Base-by-base conservation (phyloP, 2,329 filamentous ascomycete species). In the Trichoderma aggressivum region DNA sequence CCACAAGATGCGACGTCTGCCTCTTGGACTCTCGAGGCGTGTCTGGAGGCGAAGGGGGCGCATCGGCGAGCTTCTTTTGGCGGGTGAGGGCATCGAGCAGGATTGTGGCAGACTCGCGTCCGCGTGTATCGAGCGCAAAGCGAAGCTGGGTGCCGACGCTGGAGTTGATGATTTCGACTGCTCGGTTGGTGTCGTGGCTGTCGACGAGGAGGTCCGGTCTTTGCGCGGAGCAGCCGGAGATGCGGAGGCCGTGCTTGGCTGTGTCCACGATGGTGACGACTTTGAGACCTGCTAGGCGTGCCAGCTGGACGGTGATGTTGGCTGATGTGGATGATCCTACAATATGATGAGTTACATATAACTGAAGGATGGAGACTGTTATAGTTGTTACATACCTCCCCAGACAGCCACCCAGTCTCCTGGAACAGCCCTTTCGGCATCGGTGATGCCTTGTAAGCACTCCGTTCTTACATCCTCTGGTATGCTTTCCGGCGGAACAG, bases 401-500 rank as follows among this genome's bases (percentile, higher is more conserved):
- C 92, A 94, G 60, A 94, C 88, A 1, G 88, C 89, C 50, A 94
- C 80, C 87, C 90, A 94, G 72, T 94, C 91, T 0, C 90, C 91
- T 0, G 80, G 75, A 55, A 82, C 82, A 1, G 89, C 86, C 10
- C 89, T 82, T 73, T 92, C 89, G 0, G 78, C 75, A 1, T 81
- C 76, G 0, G 77, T 74, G 7, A 91, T 87, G 0, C 86, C 84
- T 0, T 84, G 78, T n/a, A 92, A 84, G 70, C 89, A 90, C 77
- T 94, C 91, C 5, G 84, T 77, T 2, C 85, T 80, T 7, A 93
- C 87, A 76, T 94, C 92, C 3, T 80, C 74, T 0, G 91, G 87
- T 3, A 94, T 81, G 0, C 77, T 74, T 0, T 86, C 81, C 0
- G 81, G 78, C 0, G 86, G 77, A 0, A 90, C 74, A 5, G 74